phyloP scores from a whole-genome alignment of 108 stramenopile genomes.

The Cyclostephanos invisitatus region DNA sequence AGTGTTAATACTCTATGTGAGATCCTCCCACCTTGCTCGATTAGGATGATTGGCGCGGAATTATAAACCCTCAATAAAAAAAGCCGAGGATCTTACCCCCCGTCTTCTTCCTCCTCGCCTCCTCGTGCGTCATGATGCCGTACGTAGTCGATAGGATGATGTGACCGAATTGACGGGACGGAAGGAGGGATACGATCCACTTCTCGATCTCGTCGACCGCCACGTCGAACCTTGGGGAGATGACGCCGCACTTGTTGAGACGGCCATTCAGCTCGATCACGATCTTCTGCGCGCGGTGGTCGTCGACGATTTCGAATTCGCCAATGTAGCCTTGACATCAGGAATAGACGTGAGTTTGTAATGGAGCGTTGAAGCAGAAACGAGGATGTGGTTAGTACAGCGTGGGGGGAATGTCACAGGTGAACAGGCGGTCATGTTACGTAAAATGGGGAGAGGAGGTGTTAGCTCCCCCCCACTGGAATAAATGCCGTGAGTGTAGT shows the following conservation, averaged over 20 bases:
- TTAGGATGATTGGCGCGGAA: too few species aligned
- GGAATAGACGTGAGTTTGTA: too few species aligned
- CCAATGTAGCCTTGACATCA: slow-evolving; percentile 98
- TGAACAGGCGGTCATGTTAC: slow-evolving; percentile 65
- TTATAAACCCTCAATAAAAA: slow-evolving; percentile 83
- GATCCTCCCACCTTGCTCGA: too few species aligned
- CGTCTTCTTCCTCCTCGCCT: slow-evolving; percentile 99
- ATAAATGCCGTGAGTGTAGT: slow-evolving; percentile 29
- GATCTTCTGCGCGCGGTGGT: slow-evolving; percentile 99
- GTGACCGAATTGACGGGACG: slow-evolving; percentile 99
- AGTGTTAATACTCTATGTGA: too few species aligned
- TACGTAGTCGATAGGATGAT: slow-evolving; percentile 96
- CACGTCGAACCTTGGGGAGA: slow-evolving; percentile 98
- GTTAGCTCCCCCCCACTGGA: not conserved
- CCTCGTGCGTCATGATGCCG: slow-evolving; percentile 99
- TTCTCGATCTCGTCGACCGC: slow-evolving; percentile 92
- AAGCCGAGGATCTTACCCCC: slow-evolving; percentile 99
- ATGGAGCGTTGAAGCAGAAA: not conserved
- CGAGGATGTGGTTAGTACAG: slow-evolving; percentile 8
- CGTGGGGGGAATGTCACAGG: slow-evolving; percentile 37
- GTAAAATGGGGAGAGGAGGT: not conserved
- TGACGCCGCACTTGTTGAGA: slow-evolving; percentile 99
- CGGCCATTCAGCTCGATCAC: slow-evolving; percentile 97
- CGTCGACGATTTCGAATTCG: slow-evolving; percentile 99
- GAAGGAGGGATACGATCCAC: slow-evolving; percentile 97